Evolutionary conservation across 257 asterid genomes (phyloP).

Genomic region (Datura wrightii): DNA sequence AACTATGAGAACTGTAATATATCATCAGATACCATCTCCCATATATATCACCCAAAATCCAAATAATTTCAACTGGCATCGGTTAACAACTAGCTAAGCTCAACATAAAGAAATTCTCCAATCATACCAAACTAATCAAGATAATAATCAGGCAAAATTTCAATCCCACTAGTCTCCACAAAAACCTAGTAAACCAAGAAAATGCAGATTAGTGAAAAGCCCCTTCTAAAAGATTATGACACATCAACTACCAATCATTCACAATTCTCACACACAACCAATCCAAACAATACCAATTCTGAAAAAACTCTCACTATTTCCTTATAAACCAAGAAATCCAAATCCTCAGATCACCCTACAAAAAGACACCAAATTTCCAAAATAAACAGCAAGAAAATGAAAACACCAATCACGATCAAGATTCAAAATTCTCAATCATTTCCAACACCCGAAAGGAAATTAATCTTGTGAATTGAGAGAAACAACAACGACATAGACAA

Average conservation of each 20-base stretch:
- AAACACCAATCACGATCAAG: neutral
- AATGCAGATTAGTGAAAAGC: conserved; percentile 44
- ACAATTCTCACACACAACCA: conserved; percentile 32
- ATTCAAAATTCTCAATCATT: neutral
- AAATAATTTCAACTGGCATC: conserved; percentile 49
- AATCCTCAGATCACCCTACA: conserved; percentile 69
- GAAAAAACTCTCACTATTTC: conserved; percentile 34
- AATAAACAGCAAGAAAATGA: conserved; percentile 33
- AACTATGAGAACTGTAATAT: conserved; percentile 42
- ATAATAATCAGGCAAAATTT: neutral
- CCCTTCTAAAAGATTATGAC: conserved; percentile 22
- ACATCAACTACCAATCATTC: conserved; percentile 42
- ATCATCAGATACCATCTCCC: conserved; percentile 55
- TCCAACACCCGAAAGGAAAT: too few relatives aligned
- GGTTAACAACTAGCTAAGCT: conserved; percentile 40
- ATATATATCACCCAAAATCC: conserved; percentile 46
- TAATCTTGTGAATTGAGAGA: too few relatives aligned
- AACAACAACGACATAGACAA: too few relatives aligned
- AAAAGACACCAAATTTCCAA: conserved; percentile 40
- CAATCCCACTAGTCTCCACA: conserved; percentile 16
- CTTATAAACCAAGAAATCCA: conserved; percentile 30
- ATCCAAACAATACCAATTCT: conserved; percentile 34
- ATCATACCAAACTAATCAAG: neutral
- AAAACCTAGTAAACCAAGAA: conserved; percentile 35
- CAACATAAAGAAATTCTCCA: conserved; percentile 19